phyloP scores from a whole-genome alignment of 192 early-diverging fungal genomes.

The Backusella macrospora region DNA sequence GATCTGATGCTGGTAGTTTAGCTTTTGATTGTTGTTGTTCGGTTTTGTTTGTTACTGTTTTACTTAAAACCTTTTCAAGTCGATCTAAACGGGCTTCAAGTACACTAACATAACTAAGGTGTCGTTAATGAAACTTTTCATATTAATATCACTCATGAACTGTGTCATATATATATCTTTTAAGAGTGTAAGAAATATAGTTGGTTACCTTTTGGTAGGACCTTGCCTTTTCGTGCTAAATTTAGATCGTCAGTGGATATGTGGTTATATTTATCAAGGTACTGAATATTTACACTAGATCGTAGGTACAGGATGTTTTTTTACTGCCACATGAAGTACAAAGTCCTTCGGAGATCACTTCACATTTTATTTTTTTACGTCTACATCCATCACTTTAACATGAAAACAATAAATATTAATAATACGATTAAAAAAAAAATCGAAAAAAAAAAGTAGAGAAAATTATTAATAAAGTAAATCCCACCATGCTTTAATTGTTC shows the following conservation, averaged over 20 bases:
- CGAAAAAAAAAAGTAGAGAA: not conserved
- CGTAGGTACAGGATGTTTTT: not conserved
- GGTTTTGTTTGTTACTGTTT: constrained; percentile 8
- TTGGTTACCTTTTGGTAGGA: constrained; percentile 36
- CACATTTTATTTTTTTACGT: constrained; percentile 38
- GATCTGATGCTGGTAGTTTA: not conserved
- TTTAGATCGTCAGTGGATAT: not conserved
- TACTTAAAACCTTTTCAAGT: constrained; percentile 29
- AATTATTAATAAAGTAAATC: not conserved
- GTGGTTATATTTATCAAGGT: not conserved
- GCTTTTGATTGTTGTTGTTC: not conserved
- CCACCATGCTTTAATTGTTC: constrained; percentile 1
- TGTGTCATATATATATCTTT: too few relatives aligned
- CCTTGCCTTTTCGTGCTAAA: constrained; percentile 35
- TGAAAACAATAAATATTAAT: not conserved
- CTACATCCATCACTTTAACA: constrained; percentile 34
- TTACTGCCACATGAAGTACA: constrained; percentile 26
- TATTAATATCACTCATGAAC: not conserved
- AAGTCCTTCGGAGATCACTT: constrained; percentile 13
- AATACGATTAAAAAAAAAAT: not conserved
- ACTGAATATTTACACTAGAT: not conserved
- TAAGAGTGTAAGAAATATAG: not conserved
- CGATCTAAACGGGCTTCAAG: constrained; percentile 36
- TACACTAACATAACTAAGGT: constrained; percentile 31
- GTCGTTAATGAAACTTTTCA: not conserved